Conservation (phyloP, 2,329 filamentous ascomycete genomes). For the Diaporthe vexans region DNA sequence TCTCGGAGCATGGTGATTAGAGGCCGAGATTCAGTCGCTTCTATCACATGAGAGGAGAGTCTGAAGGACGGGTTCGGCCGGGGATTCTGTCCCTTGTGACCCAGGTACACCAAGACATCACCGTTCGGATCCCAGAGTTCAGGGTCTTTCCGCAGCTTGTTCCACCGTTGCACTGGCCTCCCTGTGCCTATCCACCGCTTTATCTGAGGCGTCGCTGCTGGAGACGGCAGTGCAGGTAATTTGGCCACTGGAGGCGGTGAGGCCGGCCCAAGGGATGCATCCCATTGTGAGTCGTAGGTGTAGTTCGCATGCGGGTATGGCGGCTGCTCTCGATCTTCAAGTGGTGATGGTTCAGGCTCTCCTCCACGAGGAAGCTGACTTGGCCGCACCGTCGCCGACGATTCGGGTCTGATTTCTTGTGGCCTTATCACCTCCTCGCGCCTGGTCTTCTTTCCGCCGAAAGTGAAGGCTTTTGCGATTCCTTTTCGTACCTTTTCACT, state of each 20-base stretch:
- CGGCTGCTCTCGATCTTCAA: slow-evolving; percentile 25
- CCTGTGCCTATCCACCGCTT: slow-evolving; percentile 68
- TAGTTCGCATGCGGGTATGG: slow-evolving; percentile 33
- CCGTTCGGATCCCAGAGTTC: slow-evolving; percentile 74
- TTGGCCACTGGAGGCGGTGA: slow-evolving; percentile 60
- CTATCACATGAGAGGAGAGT: slow-evolving; percentile 70
- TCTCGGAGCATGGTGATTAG: slow-evolving; percentile 68
- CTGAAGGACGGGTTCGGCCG: slow-evolving; percentile 68
- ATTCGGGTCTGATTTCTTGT: slow-evolving; percentile 52
- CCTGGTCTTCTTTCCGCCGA: slow-evolving; percentile 61
- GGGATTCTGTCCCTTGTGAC: slow-evolving; percentile 59
- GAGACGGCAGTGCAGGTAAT: slow-evolving; percentile 58
- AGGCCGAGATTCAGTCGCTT: slow-evolving; percentile 68
- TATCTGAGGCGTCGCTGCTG: slow-evolving; percentile 55
- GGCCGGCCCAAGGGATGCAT: slow-evolving; percentile 41
- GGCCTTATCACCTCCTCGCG: slow-evolving; percentile 44
- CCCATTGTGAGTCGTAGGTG: slow-evolving; percentile 45
- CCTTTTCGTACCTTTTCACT: slow-evolving; percentile 69
- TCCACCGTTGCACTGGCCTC: slow-evolving; percentile 65
- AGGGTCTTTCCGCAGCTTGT: slow-evolving; percentile 70
- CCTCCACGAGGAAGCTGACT: neutral
- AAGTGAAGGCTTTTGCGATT: slow-evolving; percentile 66
- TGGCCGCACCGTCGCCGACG: slow-evolving; percentile 55
- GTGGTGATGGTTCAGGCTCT: slow-evolving; percentile 3
- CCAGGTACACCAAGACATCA: slow-evolving; percentile 71